Evolutionary conservation across 192 early-diverging fungal genomes (phyloP).

Genomic region (Phlyctochytrium bullatum): DNA sequence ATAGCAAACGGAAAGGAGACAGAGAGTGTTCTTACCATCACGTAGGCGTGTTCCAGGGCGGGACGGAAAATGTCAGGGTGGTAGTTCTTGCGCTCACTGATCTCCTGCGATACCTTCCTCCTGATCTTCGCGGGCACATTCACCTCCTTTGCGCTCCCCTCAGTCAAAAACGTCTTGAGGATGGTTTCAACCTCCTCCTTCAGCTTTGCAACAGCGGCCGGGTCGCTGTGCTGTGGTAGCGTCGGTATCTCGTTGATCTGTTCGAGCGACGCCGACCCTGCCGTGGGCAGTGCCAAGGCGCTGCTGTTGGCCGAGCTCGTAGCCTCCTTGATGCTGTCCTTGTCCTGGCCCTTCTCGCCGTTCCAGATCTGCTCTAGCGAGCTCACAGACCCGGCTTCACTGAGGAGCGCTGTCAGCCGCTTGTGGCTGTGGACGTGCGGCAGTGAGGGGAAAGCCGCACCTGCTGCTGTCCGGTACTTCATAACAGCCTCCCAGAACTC

Average conservation of each 20-base stretch:
- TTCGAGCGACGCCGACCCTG: background rate
- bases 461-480: slow-evolving; percentile 16
- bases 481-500: slow-evolving; percentile 25
- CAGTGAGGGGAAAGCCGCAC: slow-evolving; percentile 4
- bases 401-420: background rate
- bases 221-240: background rate
- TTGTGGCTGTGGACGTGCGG: background rate
- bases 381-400: slow-evolving; percentile 2
- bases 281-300: background rate
- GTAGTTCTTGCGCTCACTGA: slow-evolving; percentile 31
- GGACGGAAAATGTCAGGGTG: slow-evolving; percentile 34
- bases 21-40: slow-evolving; percentile 24
- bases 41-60: slow-evolving; percentile 26
- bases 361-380: slow-evolving; percentile 14
- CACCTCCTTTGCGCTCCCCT: slow-evolving; percentile 28
- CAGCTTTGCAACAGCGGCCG: slow-evolving; percentile 6
- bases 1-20: background rate
- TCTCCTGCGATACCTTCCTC: slow-evolving; percentile 27
- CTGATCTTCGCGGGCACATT: slow-evolving; percentile 28
- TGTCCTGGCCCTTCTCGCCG: too few relatives aligned
- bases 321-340: too few relatives aligned
- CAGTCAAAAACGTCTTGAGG: slow-evolving; percentile 14
- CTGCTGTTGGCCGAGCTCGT: background rate
- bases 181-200: slow-evolving; percentile 26
- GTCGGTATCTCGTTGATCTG: background rate